Evolutionary conservation across 202 grass and related monocot genomes (phyloP).

Genomic region (Setaria viridis): DNA sequence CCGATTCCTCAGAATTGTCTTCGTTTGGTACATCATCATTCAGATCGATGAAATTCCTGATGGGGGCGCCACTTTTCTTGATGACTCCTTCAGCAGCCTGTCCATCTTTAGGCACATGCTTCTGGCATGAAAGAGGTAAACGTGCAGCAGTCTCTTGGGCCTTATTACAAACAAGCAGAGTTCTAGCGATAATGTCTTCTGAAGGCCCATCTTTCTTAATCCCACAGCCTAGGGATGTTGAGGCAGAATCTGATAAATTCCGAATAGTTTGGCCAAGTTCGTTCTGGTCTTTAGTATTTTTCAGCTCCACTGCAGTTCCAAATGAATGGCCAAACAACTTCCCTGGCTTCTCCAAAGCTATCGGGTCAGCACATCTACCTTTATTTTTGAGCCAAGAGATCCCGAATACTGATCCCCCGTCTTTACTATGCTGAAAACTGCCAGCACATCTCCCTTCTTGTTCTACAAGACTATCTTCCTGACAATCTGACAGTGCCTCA

Average conservation of each 20-base stretch:
- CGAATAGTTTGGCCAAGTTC: constrained; percentile 14
- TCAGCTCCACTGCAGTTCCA: constrained; percentile 40
- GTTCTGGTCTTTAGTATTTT: constrained; percentile 11
- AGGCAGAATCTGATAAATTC: constrained; percentile 60
- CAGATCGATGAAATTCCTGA: constrained; percentile 61
- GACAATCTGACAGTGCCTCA: constrained; percentile 52
- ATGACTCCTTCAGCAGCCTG: constrained; percentile 29
- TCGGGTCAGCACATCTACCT: constrained; percentile 47
- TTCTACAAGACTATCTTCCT: constrained; percentile 44
- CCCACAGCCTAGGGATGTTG: constrained; percentile 33
- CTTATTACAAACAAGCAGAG: constrained; percentile 47
- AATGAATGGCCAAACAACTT: constrained; percentile 51
- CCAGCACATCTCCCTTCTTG: constrained; percentile 37
- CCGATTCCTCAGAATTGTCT: constrained; percentile 54
- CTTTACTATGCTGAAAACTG: constrained; percentile 47
- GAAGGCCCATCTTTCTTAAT: constrained; percentile 40
- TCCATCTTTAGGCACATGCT: constrained; percentile 28
- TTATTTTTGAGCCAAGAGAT: constrained; percentile 58
- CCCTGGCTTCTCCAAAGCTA: constrained; percentile 40
- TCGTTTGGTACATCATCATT: constrained; percentile 61
- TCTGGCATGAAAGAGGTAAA: constrained; percentile 44
- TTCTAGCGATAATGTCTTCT: constrained; percentile 41
- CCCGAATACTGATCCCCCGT: constrained; percentile 38
- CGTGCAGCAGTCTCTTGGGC: constrained; percentile 28
- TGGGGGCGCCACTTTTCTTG: constrained; percentile 9